These are phyloP conservation scores for Crucibulum laeve DNA, from an alignment of 768 basidiomycete genomes.

Conservation along the genomic window DNA sequence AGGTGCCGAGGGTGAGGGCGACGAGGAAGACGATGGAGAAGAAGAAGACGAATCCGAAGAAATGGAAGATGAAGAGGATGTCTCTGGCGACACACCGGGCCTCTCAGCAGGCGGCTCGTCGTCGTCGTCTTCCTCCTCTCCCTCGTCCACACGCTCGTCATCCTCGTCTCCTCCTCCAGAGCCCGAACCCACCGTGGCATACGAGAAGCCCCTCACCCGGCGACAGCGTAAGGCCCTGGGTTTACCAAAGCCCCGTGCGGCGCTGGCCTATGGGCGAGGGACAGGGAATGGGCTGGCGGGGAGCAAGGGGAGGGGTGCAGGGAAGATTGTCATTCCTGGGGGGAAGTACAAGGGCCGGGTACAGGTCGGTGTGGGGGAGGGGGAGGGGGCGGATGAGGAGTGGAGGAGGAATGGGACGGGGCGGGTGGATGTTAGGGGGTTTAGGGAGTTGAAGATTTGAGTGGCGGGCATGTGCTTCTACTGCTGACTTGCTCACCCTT, in stretches of 20 bases:
- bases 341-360: constrained; percentile 29
- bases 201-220: constrained; percentile 42
- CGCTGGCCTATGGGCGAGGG: constrained; percentile 18
- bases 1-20: constrained; percentile 1
- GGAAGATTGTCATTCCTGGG: constrained; percentile 62
- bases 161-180: constrained; percentile 15
- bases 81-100: constrained; percentile 8
- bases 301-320: constrained; percentile 34
- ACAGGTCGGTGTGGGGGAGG: constrained; percentile 14
- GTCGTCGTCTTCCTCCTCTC: constrained; percentile 10
- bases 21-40: constrained; percentile 2
- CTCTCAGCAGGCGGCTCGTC: constrained; percentile 1
- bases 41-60: constrained; percentile 5
- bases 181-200: not conserved
- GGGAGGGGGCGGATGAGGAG: constrained; percentile 27
- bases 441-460: constrained; percentile 72
- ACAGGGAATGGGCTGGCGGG: constrained; percentile 1
- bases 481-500: too few relatives aligned
- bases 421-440: constrained; percentile 71
- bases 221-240: constrained; percentile 58
- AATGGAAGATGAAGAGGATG: constrained; percentile 13
- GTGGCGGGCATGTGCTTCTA: too few relatives aligned
- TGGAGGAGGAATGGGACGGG: constrained; percentile 72
- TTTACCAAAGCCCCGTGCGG: constrained; percentile 43
- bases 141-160: constrained; percentile 13